Evolutionary conservation across 257 asterid genomes (phyloP).

Genomic region (Przewalskia tangutica): DNA sequence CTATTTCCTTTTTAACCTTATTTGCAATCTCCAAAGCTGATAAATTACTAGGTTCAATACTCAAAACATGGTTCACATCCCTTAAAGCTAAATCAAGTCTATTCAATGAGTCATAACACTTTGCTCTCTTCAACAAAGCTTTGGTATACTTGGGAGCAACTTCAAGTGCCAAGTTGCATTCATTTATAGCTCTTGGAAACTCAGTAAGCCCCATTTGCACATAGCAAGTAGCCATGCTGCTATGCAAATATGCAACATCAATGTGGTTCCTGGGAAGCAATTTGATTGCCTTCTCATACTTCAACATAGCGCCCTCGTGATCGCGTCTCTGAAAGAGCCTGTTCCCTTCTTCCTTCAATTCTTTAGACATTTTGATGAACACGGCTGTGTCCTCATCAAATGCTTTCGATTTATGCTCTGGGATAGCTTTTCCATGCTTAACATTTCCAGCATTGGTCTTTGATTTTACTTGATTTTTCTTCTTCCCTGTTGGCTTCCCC

Average conservation of each 20-base stretch:
- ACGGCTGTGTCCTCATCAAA: slow-evolving; percentile 84
- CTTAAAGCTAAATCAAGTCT: slow-evolving; percentile 72
- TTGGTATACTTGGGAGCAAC: slow-evolving; percentile 82
- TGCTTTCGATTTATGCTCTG: slow-evolving; percentile 54
- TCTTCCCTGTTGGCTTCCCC: slow-evolving; percentile 83
- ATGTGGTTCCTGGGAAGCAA: slow-evolving; percentile 69
- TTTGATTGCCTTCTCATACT: slow-evolving; percentile 76
- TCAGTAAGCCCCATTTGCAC: slow-evolving; percentile 84
- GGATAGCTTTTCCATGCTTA: slow-evolving; percentile 24
- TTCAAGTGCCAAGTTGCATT: slow-evolving; percentile 85
- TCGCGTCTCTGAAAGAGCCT: slow-evolving; percentile 62
- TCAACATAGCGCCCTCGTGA: slow-evolving; percentile 89
- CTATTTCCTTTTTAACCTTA: slow-evolving; percentile 36
- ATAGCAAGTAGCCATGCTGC: slow-evolving; percentile 82
- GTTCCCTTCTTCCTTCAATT: slow-evolving; percentile 85
- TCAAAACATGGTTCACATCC: slow-evolving; percentile 63
- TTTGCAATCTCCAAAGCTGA: slow-evolving; percentile 72
- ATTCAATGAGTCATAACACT: slow-evolving; percentile 64
- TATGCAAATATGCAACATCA: slow-evolving; percentile 67
- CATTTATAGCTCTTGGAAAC: slow-evolving; percentile 71
- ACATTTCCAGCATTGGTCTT: slow-evolving; percentile 34
- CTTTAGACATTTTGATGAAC: slow-evolving; percentile 79
- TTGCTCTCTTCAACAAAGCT: slow-evolving; percentile 75
- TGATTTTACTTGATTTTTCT: slow-evolving; percentile 37
- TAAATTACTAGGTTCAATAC: slow-evolving; percentile 67